phyloP scores from a whole-genome alignment of 148 eudicot species.

The Drosera capensis region DNA sequence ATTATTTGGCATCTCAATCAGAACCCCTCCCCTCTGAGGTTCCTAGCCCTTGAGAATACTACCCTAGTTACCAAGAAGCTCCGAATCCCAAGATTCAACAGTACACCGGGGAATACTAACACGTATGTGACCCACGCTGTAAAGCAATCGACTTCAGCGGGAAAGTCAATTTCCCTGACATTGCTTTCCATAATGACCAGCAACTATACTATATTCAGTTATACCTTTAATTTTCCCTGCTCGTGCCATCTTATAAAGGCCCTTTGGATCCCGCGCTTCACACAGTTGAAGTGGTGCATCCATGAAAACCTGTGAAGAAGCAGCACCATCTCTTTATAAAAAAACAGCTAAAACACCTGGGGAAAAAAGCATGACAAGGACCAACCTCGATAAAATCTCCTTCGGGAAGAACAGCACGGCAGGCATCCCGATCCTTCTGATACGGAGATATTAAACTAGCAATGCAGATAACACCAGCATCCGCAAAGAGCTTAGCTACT shows the following conservation, averaged over 20 bases:
- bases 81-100: no score
- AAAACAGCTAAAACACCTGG: background rate
- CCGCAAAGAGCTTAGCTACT: constrained; percentile 93
- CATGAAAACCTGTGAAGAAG: constrained; percentile 69
- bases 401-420: constrained; percentile 41
- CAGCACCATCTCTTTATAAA: constrained; percentile 8
- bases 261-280: constrained; percentile 95
- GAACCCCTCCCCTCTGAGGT: no score
- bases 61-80: no score
- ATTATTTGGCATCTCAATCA: no score
- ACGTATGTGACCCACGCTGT: no score
- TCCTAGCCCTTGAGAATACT: no score
- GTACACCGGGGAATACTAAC: no score
- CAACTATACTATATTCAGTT: background rate
- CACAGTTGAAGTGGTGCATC: constrained; percentile 80
- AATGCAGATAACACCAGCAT: constrained; percentile 92
- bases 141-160: background rate
- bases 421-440: constrained; percentile 75
- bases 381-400: constrained; percentile 64
- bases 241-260: constrained; percentile 89
- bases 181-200: background rate
- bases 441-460: constrained; percentile 95
- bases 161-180: no score
- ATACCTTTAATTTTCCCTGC: constrained; percentile 93
- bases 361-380: constrained; percentile 2